A percentile compares a stretch with the other conserved stretches of the same genome.
Conservation (phyloP, 352 stramenopile genomes). For the Pythium phragmitis region DNA sequence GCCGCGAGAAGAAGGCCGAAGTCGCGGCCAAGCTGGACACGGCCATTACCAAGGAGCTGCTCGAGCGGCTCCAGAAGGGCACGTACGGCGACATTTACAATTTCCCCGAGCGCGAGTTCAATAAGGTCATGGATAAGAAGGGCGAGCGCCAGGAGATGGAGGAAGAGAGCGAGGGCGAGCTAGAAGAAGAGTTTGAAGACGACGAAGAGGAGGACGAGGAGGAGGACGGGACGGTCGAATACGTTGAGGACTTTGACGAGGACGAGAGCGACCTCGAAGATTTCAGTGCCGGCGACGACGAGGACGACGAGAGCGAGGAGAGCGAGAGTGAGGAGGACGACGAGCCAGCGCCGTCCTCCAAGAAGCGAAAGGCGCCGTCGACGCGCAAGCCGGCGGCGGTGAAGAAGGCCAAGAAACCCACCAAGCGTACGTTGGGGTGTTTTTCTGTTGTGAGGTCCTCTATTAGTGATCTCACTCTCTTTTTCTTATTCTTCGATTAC, state of each 20-base stretch:
- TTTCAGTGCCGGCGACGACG: constrained; percentile 70
- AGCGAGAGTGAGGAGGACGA: constrained; percentile 52
- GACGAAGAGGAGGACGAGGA: constrained; percentile 70
- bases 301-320: constrained; percentile 85
- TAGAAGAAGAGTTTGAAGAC: constrained; percentile 56
- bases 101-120: constrained; percentile 94
- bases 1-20: constrained; percentile 97
- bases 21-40: constrained; percentile 93
- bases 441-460: background rate
- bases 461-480: background rate
- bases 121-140: constrained; percentile 80
- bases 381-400: constrained; percentile 16
- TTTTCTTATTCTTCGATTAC: background rate
- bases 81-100: constrained; percentile 99
- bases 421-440: constrained; percentile 48
- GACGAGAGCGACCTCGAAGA: constrained; percentile 92
- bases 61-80: constrained; percentile 96
- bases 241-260: constrained; percentile 89
- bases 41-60: constrained; percentile 97
- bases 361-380: constrained; percentile 68
- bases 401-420: constrained; percentile 64
- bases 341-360: constrained; percentile 28
- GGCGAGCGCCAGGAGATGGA: constrained; percentile 90
- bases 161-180: constrained; percentile 88
- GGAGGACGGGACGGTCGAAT: constrained; percentile 73